Evolutionary conservation across 805 yeast genomes (phyloP), one percentile per base, ranked within the genome.

Genomic region (Cyberlindnera bimundalis): DNA sequence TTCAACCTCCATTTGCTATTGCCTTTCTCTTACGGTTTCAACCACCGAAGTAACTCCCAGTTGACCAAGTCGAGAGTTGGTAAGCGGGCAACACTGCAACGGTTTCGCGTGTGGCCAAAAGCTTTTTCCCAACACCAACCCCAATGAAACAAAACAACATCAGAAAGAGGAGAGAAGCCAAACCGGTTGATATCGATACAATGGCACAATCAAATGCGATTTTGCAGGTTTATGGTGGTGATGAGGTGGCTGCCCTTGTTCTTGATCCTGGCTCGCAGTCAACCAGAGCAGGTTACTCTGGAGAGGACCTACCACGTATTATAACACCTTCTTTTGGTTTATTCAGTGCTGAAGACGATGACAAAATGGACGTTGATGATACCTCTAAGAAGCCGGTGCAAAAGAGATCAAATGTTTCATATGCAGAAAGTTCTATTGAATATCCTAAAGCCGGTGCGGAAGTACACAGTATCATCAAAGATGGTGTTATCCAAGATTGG

Each of bases 201-300:
- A 54, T 55, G 59, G 59, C 59, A 2, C 59, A 53, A 25, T 28
- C 45, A 9, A 53, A 50, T 43, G 40, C 58, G 2, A 39, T 55
- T 14, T 39, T 55, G 13, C 56, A 53, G 29, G 52, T 48, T 6
- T 48, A 48, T 33, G 52, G 52, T 12, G 52, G 52, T 27, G 52
- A 91, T 65, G 99, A 91, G 61, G 82, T 93, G 48, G 79, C 88
- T 48, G 96, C 98, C 20, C 73, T 93, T 3, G 95, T 91, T 25
- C 70, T 91, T 19, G 98, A 93, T 57, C 90, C 96, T 2, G 98
- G 98, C 26, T 82, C 96, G 10, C 78, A 72, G 46, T 67, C 78
- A 45, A 88, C 96, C 6, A 78, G 91, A 39, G 78, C 83, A 15
- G 99, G 99, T 2, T 89, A 78, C 62, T 90, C 97, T 3, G 98